Base-by-base conservation (phyloP, 108 stramenopile genomes). In the Fragilaria radians region DNA sequence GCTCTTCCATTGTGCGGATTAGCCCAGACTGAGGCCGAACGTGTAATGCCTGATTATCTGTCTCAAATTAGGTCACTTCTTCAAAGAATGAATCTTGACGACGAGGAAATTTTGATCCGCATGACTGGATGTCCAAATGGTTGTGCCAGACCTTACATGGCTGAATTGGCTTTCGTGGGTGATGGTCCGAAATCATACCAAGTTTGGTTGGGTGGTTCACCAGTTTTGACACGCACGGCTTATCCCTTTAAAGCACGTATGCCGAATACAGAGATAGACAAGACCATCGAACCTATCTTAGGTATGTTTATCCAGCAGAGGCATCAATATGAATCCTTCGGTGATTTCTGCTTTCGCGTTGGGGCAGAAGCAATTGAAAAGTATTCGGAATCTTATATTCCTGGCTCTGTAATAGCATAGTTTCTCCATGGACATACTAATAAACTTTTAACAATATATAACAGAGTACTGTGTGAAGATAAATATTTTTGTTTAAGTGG, bases 111-210 rank as follows among this genome's bases (percentile, higher is more conserved):
- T 52, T 68, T 97, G 46, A 93, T 96, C 57, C 88, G 98, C 26
- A 96, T 96, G 95, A 97, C 96, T 5, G 98, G 98, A 29, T 98
- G 98, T 79, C 98, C 98, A 32, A 98, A 98, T 69, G 98, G 98
- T 23, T 98, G 98, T 60, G 96, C 95, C 5, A 74, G 98, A 14
- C 98, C 98, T 2, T 97, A 96, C 90, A 96, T 98, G 98, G 98
- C 98, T 31, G 98, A 98, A 73, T 65, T 98, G 25, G 98, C 93
- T 23, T 96, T 97, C 66, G 95, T 98, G 18, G 98, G 98, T 21
- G 96, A 97, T 67, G 95, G 95, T 34, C 81, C 95, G 26, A 91
- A 93, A 65, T 76, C 59, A 48, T 98, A 98, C 78, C 91, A 96
- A 63, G 54, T 99, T 1, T 97, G 94, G 94, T 68, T 99, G 47